Base-by-base conservation (phyloP, 768 basidiomycete species). In the Clitopilus passeckerianus region DNA sequence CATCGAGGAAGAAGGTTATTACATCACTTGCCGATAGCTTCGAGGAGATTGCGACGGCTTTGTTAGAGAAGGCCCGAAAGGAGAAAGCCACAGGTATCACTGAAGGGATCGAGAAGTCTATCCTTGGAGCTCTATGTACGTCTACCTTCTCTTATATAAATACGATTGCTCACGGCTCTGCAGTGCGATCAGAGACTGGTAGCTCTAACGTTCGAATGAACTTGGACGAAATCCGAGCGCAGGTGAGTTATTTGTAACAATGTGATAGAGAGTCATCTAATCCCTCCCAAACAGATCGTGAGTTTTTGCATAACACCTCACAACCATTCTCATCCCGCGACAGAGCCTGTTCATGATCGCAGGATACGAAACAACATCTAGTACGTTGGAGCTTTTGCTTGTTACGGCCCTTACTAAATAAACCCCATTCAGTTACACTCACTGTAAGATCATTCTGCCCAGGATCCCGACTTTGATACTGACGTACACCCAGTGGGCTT, bases 351-450 rank as follows among this genome's bases (percentile, higher is more conserved):
- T 78, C 1, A 55, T 79, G 1, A 53, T 77, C 30, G 77, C 76
- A 27, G 77, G 76, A 34, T 84, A 84, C 56, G 83, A 84, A 67
- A 84, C 83, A 5, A 84, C 82, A 1, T 79, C 79, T 1, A 75
- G 78, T 79, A 60, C 54, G 76, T 46, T 6, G 7, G 27, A 30
- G 7, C 7, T 7, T 69, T 34, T 30, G 4, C 3, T 3, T 4
- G 27, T 30, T 30, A 30, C 27, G 3, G 27, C 27, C 4, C 27
- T 30, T 30, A 30, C 27, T 30, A 30, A n/a, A 15, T 41, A n/a
- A 41, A 41, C 3, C 37, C 5, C 10, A 9, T 9, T 12, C 37
- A 41, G n/a, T 37, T 30, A 30, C 27, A 7, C 27, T 30, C 27
- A 30, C 27, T 30, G 27, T 30, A 30, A 7, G 27, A 30, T 30